A percentile compares a stretch with the other conserved stretches of the same genome.
phyloP scores from a whole-genome alignment of 1,139 yeast species.

The Blastobotrys indianensis region DNA sequence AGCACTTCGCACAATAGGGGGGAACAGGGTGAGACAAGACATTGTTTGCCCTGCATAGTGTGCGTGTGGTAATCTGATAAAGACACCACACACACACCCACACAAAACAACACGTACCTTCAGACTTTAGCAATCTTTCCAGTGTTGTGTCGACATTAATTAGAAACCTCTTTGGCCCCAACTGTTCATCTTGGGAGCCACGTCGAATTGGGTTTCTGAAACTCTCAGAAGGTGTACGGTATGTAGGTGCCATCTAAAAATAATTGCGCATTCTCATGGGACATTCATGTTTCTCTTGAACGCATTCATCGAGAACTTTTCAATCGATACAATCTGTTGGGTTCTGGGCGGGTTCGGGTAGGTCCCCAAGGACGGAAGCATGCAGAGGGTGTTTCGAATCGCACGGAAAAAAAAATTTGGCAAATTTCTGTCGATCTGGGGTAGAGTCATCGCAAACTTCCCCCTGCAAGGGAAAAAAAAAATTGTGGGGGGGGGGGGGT shows the following conservation, averaged over 20 bases:
- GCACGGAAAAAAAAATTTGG: too few relatives aligned
- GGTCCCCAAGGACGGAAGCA: too few relatives aligned
- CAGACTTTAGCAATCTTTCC: conserved; percentile 60
- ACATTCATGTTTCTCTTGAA: not conserved
- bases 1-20: not conserved
- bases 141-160: conserved; percentile 76
- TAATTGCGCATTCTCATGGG: not conserved
- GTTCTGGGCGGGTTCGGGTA: too few relatives aligned
- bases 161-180: conserved; percentile 50
- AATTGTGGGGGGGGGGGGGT: too few relatives aligned
- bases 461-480: too few relatives aligned
- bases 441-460: too few relatives aligned
- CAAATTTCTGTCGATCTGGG: too few relatives aligned
- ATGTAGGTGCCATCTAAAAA: not conserved
- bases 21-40: not conserved
- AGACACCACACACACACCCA: not conserved
- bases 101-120: conserved; percentile 30
- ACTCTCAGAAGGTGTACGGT: not conserved
- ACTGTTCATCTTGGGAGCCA: conserved; percentile 60
- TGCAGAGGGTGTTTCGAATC: too few relatives aligned
- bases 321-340: not conserved
- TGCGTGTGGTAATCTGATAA: not conserved
- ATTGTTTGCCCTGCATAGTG: not conserved
- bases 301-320: not conserved
- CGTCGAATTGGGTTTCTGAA: conserved; percentile 38